Percentiles rank a stretch among this genome's conserved stretches.
These are phyloP conservation scores for Termitomyces sp. DNA, from an alignment of 768 basidiomycete species.

Conservation along the genomic window DNA sequence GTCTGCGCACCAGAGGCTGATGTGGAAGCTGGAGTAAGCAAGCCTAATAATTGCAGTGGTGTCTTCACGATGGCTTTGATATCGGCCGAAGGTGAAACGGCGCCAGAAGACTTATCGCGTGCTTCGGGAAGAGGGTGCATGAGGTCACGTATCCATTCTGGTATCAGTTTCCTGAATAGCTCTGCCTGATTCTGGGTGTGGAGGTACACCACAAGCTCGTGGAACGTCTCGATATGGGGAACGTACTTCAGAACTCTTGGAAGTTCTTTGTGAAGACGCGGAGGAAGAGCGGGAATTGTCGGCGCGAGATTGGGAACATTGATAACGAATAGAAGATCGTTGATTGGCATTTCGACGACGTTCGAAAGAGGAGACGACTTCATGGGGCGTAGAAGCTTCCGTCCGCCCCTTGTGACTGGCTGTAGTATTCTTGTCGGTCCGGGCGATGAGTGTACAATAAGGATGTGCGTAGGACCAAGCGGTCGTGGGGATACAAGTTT, in stretches of 20 bases:
- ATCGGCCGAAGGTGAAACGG: background rate
- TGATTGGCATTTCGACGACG: slow-evolving; percentile 28
- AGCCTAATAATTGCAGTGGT: slow-evolving; percentile 1
- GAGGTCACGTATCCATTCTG: slow-evolving; percentile 31
- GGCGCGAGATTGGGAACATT: slow-evolving; percentile 28
- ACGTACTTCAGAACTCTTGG: slow-evolving; percentile 26
- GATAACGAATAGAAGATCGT: slow-evolving; percentile 31
- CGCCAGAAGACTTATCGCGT: background rate
- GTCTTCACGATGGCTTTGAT: background rate
- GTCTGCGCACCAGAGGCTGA: background rate
- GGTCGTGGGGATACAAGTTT: slow-evolving; percentile 29
- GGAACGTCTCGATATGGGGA: slow-evolving; percentile 28
- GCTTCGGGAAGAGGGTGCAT: slow-evolving; percentile 25
- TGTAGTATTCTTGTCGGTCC: slow-evolving; percentile 1
- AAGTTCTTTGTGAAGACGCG: slow-evolving; percentile 27
- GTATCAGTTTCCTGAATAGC: slow-evolving; percentile 28
- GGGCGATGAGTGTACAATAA: slow-evolving; percentile 17
- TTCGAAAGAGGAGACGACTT: slow-evolving; percentile 9
- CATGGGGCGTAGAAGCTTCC: background rate
- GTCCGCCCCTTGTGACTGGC: background rate
- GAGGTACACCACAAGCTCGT: slow-evolving; percentile 28
- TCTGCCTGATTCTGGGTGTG: slow-evolving; percentile 34
- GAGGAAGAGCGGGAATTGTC: slow-evolving; percentile 20
- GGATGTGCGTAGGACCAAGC: slow-evolving; percentile 30
- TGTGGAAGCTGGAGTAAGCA: background rate